Base-by-base conservation (phyloP, 805 yeast genomes). In the Candida broadrunensis region DNA sequence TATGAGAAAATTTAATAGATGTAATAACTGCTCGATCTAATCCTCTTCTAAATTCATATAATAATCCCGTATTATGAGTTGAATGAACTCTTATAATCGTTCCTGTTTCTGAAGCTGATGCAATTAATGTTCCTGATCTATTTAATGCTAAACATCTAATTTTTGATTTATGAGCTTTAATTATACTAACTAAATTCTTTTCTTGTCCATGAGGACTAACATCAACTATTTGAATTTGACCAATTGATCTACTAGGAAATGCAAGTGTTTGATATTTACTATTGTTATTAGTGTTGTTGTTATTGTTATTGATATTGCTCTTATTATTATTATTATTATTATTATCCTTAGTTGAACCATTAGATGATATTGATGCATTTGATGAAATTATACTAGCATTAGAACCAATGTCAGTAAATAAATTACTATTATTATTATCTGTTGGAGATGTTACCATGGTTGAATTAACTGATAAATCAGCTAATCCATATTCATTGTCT, bases 21-120 rank as follows among this genome's bases (percentile, higher is more conserved):
- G 85, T 85, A 6, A 93, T 77, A 14, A 73, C 70, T 1, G 97
- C 97, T 38, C 82, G 75, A 60, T 93, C 98, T 16, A 90, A 58
- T 0, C 99, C 99, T 37, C 99, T 72, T 50, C 98, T 72, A 54
- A 90, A 90, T 58, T 88, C 97, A 54, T 76, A 83, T n/a, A 88
- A 53, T 37, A 88, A 65, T 1, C 84, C 73, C 20, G 95, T 84
- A 25, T 77, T 80, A 37, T 72, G 70, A 1, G 88, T 77, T 4
- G 88, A 81, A 55, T 83, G 88, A 2, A 88, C 70, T 38, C 96
- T 63, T 15, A 88, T 79, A 7, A 88, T 72, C 0, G 96, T 89
- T 0, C 97, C 97, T 1, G 84, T 78, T 38, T 80, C 86, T 11
- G 89, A 81, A 0, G 95, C 95, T 15, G 88, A 79, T 1, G 96